Evolutionary conservation across 2,329 filamentous ascomycete genomes (phyloP).

Genomic region (Aureobasidium musti): DNA sequence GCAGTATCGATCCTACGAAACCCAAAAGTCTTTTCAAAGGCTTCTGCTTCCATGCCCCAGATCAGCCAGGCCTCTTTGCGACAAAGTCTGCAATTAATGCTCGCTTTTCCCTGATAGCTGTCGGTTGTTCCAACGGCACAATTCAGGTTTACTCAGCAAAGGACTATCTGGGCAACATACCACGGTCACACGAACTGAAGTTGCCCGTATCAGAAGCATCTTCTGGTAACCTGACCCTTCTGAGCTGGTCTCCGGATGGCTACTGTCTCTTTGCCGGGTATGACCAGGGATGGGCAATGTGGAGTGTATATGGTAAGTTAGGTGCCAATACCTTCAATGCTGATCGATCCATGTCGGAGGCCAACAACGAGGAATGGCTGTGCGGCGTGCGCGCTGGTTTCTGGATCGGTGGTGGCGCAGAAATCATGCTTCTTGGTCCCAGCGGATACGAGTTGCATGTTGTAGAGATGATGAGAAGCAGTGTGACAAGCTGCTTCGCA

Average conservation of each 20-base stretch:
- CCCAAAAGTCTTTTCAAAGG: constrained; percentile 77
- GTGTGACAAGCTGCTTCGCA: constrained; percentile 88
- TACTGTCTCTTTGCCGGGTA: constrained; percentile 96
- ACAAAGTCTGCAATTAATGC: constrained; percentile 84
- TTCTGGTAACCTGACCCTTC: constrained; percentile 70
- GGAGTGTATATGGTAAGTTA: constrained; percentile 95
- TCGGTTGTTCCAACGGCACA: constrained; percentile 76
- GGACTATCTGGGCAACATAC: constrained; percentile 92
- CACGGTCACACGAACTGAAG: constrained; percentile 75
- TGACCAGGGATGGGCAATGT: constrained; percentile 88
- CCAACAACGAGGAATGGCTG: constrained; percentile 82
- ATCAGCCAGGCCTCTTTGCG: constrained; percentile 61
- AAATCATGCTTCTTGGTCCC: constrained; percentile 70
- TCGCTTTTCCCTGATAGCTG: constrained; percentile 86
- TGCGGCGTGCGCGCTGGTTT: constrained; percentile 72
- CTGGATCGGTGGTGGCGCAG: constrained; percentile 86
- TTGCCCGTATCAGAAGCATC: constrained; percentile 66
- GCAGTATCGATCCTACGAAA: constrained; percentile 44
- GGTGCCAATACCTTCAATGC: constrained; percentile 80
- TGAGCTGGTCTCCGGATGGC: constrained; percentile 90
- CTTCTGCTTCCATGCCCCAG: constrained; percentile 82
- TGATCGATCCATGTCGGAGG: constrained; percentile 63
- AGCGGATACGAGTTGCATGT: constrained; percentile 24
- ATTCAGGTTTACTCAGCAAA: constrained; percentile 89
- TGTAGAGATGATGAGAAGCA: constrained; percentile 89